Evolutionary conservation across 2,329 filamentous ascomycete genomes (phyloP).

Genomic region (Fusarium tanahbumbuense): DNA sequence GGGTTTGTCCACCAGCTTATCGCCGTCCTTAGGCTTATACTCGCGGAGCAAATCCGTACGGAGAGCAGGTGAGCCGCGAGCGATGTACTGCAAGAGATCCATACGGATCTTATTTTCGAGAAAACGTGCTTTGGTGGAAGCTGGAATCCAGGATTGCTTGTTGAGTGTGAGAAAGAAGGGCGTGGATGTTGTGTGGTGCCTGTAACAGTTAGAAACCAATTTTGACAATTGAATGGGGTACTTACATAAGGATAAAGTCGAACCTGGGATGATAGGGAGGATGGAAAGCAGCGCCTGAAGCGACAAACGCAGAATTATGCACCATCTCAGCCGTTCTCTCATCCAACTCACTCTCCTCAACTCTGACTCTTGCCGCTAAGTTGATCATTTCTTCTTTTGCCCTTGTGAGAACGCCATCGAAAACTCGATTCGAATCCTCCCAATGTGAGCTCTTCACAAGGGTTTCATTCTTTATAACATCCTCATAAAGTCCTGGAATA

Average conservation of each 20-base stretch:
- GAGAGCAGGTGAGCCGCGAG: conserved; percentile 71
- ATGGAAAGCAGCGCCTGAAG: conserved; percentile 68
- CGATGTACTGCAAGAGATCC: conserved; percentile 80
- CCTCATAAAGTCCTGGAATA: conserved; percentile 68
- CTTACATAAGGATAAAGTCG: conserved; percentile 80
- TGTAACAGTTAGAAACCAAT: conserved; percentile 49
- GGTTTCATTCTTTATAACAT: conserved; percentile 65
- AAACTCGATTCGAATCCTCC: conserved; percentile 71
- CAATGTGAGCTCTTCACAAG: conserved; percentile 62
- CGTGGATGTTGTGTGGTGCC: conserved; percentile 78
- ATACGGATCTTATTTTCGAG: conserved; percentile 85
- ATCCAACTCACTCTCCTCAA: conserved; percentile 67
- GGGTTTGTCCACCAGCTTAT: conserved; percentile 59
- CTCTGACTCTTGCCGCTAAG: conserved; percentile 68
- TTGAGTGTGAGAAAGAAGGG: conserved; percentile 81
- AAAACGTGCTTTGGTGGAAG: conserved; percentile 72
- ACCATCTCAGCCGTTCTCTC: conserved; percentile 72
- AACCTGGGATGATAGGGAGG: conserved; percentile 75
- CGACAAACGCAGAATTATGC: conserved; percentile 66
- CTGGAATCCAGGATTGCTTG: conserved; percentile 68
- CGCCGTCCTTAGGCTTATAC: conserved; percentile 66
- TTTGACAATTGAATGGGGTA: background rate
- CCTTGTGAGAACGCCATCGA: conserved; percentile 74
- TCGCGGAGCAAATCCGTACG: conserved; percentile 66
- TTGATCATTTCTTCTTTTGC: conserved; percentile 72